Conservation (phyloP, 371 early-diverging fungal genomes). For the Mortierella sp. region DNA sequence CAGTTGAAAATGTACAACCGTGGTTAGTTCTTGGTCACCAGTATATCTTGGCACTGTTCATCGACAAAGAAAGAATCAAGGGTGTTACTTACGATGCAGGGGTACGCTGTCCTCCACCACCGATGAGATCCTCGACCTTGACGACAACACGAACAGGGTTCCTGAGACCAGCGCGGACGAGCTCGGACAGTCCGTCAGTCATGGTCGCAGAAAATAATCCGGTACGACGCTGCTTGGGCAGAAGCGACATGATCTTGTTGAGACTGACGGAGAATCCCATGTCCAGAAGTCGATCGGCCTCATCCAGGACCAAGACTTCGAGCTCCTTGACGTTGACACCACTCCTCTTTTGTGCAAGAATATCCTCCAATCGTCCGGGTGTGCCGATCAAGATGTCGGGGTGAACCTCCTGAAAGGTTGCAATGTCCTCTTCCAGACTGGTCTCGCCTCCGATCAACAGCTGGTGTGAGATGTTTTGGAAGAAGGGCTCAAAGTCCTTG, state of each 20-base stretch:
- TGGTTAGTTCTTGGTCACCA: background rate
- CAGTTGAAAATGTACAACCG: background rate
- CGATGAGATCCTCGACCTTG: slow-evolving; percentile 79
- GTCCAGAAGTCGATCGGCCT: slow-evolving; percentile 93
- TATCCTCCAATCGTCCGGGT: slow-evolving; percentile 96
- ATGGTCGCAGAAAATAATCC: slow-evolving; percentile 99
- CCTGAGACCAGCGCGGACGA: slow-evolving; percentile 91
- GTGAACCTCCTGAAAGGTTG: slow-evolving; percentile 65
- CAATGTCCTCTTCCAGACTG: slow-evolving; percentile 75
- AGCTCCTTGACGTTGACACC: slow-evolving; percentile 81
- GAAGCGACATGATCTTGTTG: slow-evolving; percentile 79
- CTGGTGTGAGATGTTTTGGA: slow-evolving; percentile 52
- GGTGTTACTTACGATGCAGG: slow-evolving; percentile 67
- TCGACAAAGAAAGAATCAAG: background rate
- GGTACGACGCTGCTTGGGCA: slow-evolving; percentile 96
- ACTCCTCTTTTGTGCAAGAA: slow-evolving; percentile 68
- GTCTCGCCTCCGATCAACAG: slow-evolving; percentile 68
- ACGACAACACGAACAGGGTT: slow-evolving; percentile 92
- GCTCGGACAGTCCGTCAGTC: slow-evolving; percentile 89
- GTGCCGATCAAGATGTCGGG: slow-evolving; percentile 96
- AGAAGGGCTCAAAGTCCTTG: slow-evolving; percentile 64
- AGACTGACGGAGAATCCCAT: slow-evolving; percentile 93
- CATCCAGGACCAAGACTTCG: slow-evolving; percentile 94
- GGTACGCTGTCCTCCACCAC: slow-evolving; percentile 72
- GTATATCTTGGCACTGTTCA: background rate